Evolutionary conservation across 495 filamentous ascomycete species (phyloP), one percentile per base, ranked within the genome.

Genomic region (Annulohypoxylon maeteangense): DNA sequence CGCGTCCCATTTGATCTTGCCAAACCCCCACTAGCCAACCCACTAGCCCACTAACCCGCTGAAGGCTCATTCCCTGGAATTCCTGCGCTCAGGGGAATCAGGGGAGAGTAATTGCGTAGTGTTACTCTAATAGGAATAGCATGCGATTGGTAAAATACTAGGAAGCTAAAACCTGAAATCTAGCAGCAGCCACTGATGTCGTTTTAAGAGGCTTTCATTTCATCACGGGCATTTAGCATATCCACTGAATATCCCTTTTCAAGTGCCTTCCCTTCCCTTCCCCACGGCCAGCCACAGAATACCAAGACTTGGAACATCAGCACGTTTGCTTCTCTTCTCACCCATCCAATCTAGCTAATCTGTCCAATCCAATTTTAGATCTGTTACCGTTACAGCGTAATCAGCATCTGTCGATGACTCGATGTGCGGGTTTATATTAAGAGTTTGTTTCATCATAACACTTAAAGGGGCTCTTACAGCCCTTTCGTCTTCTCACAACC

Each of bases 121-220:
- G 31, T 0, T 71, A 40, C 68, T 42, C 44, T 3, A 62, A 57
- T 44, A 29, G 62, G 62, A 66, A 23, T 58, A 67, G 62, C 14
- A 40, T 7, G 18, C 14, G 29, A 58, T 44, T 40, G 42, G 54
- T 38, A 51, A 56, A 48, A 60, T 58, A n/a, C n/a, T n/a, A n/a
- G n/a, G n/a, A n/a, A 59, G 12, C 40, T 62, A 65, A 69, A 73
- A 68, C 70, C 50, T 62, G 70, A 25, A 69, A 69, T 58, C 32
- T 18, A 44, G 40, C 36, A 36, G 36, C 31, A 66, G 62, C 70
- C 65, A 42, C 54, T 66, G 65, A 68, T 68, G 70, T 72, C 65
- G 65, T 65, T 68, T 51, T 40, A 42, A 62, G 70, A 73, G 65
- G 31, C 70, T 73, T 50, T 69, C 70, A 73, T 73, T 65, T 73